Conservation (phyloP, 305 asterid species). For the Fraxinus platypoda region DNA sequence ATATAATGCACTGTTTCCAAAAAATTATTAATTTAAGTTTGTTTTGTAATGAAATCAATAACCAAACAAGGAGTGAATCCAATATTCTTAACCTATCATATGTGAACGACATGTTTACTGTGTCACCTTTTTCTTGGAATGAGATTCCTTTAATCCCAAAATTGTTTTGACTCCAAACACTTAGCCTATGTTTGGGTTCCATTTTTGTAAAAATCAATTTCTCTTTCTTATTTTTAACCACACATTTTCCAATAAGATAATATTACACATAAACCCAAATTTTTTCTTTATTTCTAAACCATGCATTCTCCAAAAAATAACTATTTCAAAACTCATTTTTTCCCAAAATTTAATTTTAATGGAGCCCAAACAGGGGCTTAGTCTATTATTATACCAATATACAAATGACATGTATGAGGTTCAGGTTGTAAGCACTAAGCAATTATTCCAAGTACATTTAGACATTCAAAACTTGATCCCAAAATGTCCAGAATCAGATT, state of each 20-base stretch:
- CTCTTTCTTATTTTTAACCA: too few relatives aligned
- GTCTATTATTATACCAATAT: background rate
- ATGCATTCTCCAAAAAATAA: too few relatives aligned
- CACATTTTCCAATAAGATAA: too few relatives aligned
- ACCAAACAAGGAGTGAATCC: background rate
- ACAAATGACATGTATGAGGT: background rate
- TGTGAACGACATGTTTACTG: background rate
- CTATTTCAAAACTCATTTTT: too few relatives aligned
- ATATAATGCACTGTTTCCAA: too few relatives aligned
- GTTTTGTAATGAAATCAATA: background rate
- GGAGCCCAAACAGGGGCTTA: too few relatives aligned
- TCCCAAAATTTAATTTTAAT: too few relatives aligned
- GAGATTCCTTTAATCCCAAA: background rate
- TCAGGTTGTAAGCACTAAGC: background rate
- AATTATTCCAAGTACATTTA: background rate
- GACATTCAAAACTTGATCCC: background rate
- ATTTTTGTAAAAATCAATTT: too few relatives aligned
- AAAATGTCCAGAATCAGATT: background rate
- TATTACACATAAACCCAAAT: too few relatives aligned
- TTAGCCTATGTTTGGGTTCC: too few relatives aligned
- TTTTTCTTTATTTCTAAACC: too few relatives aligned
- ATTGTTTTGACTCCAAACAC: background rate
- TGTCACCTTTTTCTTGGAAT: background rate
- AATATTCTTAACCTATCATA: background rate
- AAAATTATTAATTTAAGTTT: background rate